A percentile compares a stretch with the other conserved stretches of the same genome.
These are phyloP conservation scores for Kwoniella sp. DNA, from an alignment of 768 basidiomycete species.

Conservation along the genomic window DNA sequence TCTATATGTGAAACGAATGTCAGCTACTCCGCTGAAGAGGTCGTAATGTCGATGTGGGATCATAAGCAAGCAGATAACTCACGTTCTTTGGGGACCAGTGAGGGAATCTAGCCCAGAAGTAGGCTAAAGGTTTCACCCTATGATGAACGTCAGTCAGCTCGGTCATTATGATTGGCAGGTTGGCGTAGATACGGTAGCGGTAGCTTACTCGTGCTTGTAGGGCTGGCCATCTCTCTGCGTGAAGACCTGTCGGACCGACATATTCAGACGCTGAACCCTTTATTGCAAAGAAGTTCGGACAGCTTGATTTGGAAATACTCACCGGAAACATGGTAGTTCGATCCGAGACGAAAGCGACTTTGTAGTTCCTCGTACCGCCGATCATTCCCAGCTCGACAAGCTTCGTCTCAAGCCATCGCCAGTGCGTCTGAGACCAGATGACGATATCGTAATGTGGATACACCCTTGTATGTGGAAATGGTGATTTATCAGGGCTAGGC, in stretches of 20 bases:
- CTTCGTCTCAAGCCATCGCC: constrained; percentile 88
- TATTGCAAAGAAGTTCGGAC: neutral
- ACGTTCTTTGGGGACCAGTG: constrained; percentile 63
- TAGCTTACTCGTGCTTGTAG: constrained; percentile 69
- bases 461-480: constrained; percentile 49
- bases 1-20: constrained; percentile 67
- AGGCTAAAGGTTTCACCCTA: constrained; percentile 57
- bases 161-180: neutral
- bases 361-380: constrained; percentile 69
- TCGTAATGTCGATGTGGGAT: no score
- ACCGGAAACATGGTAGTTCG: constrained; percentile 84
- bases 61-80: constrained; percentile 9
- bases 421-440: constrained; percentile 79
- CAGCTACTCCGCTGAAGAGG: constrained; percentile 7
- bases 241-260: constrained; percentile 60
- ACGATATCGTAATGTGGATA: constrained; percentile 87
- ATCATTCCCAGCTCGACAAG: constrained; percentile 83
- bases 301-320: constrained; percentile 9
- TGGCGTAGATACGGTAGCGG: neutral
- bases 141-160: neutral
- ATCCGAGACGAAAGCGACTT: constrained; percentile 71
- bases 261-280: constrained; percentile 1
- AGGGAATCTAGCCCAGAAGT: constrained; percentile 85
- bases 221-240: constrained; percentile 71
- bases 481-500: neutral